Percentiles rank a stretch among this genome's conserved stretches.
phyloP scores from a whole-genome alignment of 331 rosid species.

The Malus hybrid region DNA sequence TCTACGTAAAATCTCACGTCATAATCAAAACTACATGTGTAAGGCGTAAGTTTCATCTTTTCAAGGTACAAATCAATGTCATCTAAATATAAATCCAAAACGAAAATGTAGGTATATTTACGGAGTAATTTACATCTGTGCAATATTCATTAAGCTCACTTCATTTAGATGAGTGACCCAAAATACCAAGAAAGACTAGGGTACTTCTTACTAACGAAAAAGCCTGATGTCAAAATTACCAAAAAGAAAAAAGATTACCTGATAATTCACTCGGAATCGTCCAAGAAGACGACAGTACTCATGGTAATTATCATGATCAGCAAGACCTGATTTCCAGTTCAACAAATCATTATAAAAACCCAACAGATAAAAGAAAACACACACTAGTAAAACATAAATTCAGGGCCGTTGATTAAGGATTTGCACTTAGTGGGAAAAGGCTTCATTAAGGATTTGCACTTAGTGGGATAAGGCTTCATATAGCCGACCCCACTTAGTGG shows the following conservation, averaged over 20 bases:
- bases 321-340: slow-evolving; percentile 65
- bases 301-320: slow-evolving; percentile 97
- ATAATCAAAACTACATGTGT: not conserved
- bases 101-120: not conserved
- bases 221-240: not conserved
- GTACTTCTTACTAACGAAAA: not conserved
- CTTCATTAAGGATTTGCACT: no score
- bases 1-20: not conserved
- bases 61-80: not conserved
- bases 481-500: no score
- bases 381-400: not conserved
- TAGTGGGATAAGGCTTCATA: no score
- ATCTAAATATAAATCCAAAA: not conserved
- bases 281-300: slow-evolving; percentile 99
- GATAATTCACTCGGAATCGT: slow-evolving; percentile 94
- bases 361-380: not conserved
- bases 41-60: not conserved
- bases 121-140: not conserved
- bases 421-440: no score
- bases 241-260: slow-evolving; percentile 38
- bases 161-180: not conserved
- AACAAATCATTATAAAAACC: slow-evolving; percentile 17
- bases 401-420: no score
- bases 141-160: not conserved
- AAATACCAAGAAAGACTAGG: not conserved